These are phyloP conservation scores for Xanthoceras sorbifolium DNA, from an alignment of 345 rosid species.

Conservation along the genomic window DNA sequence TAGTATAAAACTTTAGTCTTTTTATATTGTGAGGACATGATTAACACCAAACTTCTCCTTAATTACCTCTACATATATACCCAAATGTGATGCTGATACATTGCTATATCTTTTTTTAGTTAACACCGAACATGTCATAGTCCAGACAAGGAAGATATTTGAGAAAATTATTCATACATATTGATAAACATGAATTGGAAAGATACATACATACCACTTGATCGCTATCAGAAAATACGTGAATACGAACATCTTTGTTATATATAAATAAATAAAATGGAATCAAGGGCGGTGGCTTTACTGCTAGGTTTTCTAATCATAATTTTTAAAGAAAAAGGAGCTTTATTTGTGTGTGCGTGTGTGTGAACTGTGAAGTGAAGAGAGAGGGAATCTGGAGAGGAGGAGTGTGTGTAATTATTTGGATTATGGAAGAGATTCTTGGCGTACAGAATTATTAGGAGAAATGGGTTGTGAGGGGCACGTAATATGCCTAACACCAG, in stretches of 20 bases:
- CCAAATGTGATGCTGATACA: not conserved
- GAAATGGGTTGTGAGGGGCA: constrained; percentile 27
- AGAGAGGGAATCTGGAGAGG: not conserved
- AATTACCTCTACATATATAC: too few relatives aligned
- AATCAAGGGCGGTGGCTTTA: constrained; percentile 2
- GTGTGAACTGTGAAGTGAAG: not conserved
- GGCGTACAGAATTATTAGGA: constrained; percentile 22
- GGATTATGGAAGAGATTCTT: constrained; percentile 30
- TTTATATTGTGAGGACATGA: too few relatives aligned
- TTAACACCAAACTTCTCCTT: not conserved
- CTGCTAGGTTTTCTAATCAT: not conserved
- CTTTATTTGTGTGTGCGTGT: too few relatives aligned
- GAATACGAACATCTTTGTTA: not conserved
- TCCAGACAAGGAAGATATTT: too few relatives aligned
- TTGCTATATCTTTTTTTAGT: too few relatives aligned
- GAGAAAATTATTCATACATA: too few relatives aligned
- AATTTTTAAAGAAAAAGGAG: not conserved
- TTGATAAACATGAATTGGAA: too few relatives aligned
- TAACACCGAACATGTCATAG: too few relatives aligned
- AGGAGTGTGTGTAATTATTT: not conserved
- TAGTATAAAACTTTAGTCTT: not conserved
- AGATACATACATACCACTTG: too few relatives aligned
- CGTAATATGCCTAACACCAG: constrained; percentile 17
- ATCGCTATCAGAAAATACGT: too few relatives aligned
- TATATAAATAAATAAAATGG: not conserved